These are phyloP conservation scores for Trifolium fragiferum DNA, from an alignment of 306 rosid genomes.

Conservation along the genomic window DNA sequence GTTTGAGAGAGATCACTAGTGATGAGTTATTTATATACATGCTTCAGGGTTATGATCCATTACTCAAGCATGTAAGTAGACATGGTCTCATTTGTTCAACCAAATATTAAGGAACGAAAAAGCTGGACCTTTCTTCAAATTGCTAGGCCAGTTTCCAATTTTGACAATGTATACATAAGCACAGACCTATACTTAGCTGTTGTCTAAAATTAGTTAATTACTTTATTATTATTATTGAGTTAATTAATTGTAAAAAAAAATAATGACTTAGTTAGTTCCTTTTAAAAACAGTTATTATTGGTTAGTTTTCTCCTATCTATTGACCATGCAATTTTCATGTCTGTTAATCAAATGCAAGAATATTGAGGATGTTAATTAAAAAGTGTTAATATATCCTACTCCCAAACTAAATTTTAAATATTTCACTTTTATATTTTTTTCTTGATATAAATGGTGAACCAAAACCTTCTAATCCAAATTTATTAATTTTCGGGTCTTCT, in stretches of 20 bases:
- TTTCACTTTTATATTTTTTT: too few species aligned
- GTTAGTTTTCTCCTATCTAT: background rate
- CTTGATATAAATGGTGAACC: too few species aligned
- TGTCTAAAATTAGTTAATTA: slow-evolving; percentile 4
- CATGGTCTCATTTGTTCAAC: slow-evolving; percentile 7
- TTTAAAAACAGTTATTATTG: background rate
- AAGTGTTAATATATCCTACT: too few species aligned
- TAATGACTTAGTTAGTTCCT: too few species aligned
- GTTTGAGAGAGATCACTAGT: background rate
- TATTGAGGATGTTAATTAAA: too few species aligned
- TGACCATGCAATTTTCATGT: background rate
- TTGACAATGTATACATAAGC: slow-evolving; percentile 22
- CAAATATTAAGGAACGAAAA: slow-evolving; percentile 31
- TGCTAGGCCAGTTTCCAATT: slow-evolving; percentile 24
- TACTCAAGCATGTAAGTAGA: background rate
- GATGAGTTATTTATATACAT: background rate
- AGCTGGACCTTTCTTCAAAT: slow-evolving; percentile 25
- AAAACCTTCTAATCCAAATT: too few species aligned
- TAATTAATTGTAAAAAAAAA: too few species aligned
- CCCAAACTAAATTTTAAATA: too few species aligned
- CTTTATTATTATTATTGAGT: background rate
- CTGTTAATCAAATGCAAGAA: background rate
- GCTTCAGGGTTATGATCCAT: background rate
- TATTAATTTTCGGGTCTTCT: too few species aligned
- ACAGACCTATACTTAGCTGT: background rate